Base-by-base conservation (phyloP, 2,329 filamentous ascomycete species). In the Cytospora paraplurivora region DNA sequence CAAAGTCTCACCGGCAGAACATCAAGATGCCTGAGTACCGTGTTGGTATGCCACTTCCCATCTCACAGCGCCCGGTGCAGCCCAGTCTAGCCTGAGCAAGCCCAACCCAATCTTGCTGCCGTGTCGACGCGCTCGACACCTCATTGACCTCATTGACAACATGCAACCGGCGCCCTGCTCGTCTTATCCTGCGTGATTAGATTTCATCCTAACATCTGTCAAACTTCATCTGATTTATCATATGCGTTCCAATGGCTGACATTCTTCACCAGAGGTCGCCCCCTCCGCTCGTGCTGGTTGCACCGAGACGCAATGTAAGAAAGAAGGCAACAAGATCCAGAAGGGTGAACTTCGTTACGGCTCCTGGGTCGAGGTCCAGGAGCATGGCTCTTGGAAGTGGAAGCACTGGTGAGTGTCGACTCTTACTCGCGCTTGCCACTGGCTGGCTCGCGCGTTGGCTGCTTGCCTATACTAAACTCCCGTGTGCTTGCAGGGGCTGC, bases 311-410 rank as follows among this genome's bases (percentile, higher is more conserved):
- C 81, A 87, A 67, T 97, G 94, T 82, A 93, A 93, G 76, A 82
- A 89, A 2, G 78, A 77, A 1, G 79, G 72, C 1, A 73, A 82
- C 71, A 97, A 96, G 77, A 92, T 96, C 72, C 69, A 71, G 33
- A 96, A 96, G 78, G 92, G 89, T 62, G 86, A 92, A 68, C 78
- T 97, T 3, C 89, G 94, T 62, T 85, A 93, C 59, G 94, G 91
- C 50, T 83, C 82, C 27, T 91, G 88, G 81, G 84, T 96, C 67
- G 84, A 83, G 10, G 83, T 89, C 68, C 58, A 78, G 0, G 82
- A 84, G 0, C 82, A 88, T 71, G 85, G 85, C 50, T 83, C 82
- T 71, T 96, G 87, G 86, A 76, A 79, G 63, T 98, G 90, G 88
- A 90, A 89, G 73, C 94, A 98, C 75, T 97, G 94, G 94, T 96